Evolutionary conservation across 164 flowering plant species (phyloP).

Genomic region (Dillenia turbinata): DNA sequence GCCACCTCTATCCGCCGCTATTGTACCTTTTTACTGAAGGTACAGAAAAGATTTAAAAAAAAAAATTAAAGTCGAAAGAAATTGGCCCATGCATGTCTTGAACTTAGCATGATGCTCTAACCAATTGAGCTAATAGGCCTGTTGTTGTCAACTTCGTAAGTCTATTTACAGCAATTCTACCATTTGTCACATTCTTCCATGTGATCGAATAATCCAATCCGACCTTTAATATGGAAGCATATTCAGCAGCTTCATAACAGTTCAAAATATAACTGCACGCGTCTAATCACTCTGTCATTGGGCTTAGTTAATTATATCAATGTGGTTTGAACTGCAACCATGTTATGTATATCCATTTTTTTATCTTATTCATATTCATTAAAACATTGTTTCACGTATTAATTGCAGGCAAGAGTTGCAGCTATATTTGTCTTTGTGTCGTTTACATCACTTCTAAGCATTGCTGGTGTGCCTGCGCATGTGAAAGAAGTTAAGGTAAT

Average conservation of each 20-base stretch:
- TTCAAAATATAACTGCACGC: too few relatives aligned
- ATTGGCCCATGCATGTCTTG: conserved; percentile 88
- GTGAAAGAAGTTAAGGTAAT: conserved; percentile 85
- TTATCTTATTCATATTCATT: not conserved
- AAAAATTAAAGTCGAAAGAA: too few relatives aligned
- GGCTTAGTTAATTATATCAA: not conserved
- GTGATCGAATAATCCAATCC: too few relatives aligned
- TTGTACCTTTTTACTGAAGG: too few relatives aligned
- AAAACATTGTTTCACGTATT: not conserved
- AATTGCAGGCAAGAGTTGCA: conserved; percentile 86
- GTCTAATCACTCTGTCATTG: too few relatives aligned
- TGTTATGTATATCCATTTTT: not conserved
- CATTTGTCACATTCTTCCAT: too few relatives aligned
- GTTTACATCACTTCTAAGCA: conserved; percentile 75
- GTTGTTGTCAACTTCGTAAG: too few relatives aligned
- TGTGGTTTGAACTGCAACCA: not conserved
- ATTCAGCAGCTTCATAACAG: too few relatives aligned
- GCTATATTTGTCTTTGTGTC: conserved; percentile 88
- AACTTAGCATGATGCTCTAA: conserved; percentile 96
- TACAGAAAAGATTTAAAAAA: too few relatives aligned
- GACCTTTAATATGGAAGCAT: too few relatives aligned
- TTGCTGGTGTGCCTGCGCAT: conserved; percentile 87
- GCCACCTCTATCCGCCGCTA: too few relatives aligned
- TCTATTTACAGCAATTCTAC: too few relatives aligned
- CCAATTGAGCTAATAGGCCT: conserved; percentile 79